A percentile compares a stretch with the other conserved stretches of the same genome.
Conservation (phyloP, 257 asterid genomes). For the Solanum chaucha region DNA sequence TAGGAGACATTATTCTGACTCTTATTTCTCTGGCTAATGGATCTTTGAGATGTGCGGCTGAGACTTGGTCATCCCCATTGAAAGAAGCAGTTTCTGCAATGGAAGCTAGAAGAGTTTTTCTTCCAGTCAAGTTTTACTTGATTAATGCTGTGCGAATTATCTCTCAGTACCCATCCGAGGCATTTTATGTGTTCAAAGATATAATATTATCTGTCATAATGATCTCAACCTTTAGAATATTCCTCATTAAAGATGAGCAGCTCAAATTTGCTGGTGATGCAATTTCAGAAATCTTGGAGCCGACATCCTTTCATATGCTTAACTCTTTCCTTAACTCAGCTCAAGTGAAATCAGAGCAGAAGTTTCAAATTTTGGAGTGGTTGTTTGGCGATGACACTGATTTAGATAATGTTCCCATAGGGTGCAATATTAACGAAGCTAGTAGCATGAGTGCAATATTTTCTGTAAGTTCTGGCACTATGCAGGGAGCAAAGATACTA, state of each 20-base stretch:
- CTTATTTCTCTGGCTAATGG: constrained; percentile 67
- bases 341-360: constrained; percentile 54
- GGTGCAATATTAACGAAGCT: constrained; percentile 1
- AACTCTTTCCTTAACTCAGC: constrained; percentile 64
- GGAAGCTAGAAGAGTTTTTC: constrained; percentile 86
- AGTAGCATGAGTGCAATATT: constrained; percentile 28
- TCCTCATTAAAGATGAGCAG: constrained; percentile 49
- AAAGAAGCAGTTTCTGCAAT: constrained; percentile 40
- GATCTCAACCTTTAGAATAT: constrained; percentile 63
- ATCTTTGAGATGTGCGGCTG: constrained; percentile 67
- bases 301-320: constrained; percentile 79
- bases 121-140: constrained; percentile 83
- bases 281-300: constrained; percentile 67
- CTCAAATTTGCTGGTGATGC: constrained; percentile 57
- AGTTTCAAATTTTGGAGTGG: constrained; percentile 67
- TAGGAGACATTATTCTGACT: constrained; percentile 50
- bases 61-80: constrained; percentile 52
- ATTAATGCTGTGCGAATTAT: constrained; percentile 89
- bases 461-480: constrained; percentile 26
- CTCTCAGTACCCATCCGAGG: constrained; percentile 69
- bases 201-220: constrained; percentile 45
- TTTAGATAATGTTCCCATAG: constrained; percentile 5
- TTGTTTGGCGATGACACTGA: constrained; percentile 32
- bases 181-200: constrained; percentile 60
- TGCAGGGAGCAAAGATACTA: constrained; percentile 37